phyloP scores from a whole-genome alignment of 352 stramenopile genomes.

The Pythium oligandrum region DNA sequence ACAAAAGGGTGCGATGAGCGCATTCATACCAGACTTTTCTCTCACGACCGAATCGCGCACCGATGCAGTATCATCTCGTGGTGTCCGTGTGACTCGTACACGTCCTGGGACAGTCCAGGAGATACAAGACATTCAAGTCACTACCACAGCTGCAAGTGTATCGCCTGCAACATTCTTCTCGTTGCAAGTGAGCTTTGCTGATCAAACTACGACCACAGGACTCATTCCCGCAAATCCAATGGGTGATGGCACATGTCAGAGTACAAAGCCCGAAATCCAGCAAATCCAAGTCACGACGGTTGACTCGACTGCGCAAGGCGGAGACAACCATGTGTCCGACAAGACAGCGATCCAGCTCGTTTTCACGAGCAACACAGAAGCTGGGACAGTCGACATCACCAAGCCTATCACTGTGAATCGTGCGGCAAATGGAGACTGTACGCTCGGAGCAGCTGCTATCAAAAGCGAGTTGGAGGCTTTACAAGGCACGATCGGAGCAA shows the following conservation, averaged over 20 bases:
- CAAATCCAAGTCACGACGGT: constrained; percentile 85
- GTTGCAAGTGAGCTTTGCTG: constrained; percentile 39
- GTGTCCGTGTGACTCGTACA: constrained; percentile 36
- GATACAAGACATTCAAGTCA: constrained; percentile 59
- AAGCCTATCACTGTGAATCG: constrained; percentile 81
- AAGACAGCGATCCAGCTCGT: constrained; percentile 83
- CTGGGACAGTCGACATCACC: constrained; percentile 50
- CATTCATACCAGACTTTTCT: constrained; percentile 27
- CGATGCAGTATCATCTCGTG: constrained; percentile 38
- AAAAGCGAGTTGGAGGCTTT: constrained; percentile 43
- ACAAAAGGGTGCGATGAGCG: constrained; percentile 34
- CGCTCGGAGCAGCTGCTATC: constrained; percentile 52
- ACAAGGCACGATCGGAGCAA: constrained; percentile 27
- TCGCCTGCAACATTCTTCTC: constrained; percentile 32
- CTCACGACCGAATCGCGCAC: constrained; percentile 49
- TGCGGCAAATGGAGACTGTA: constrained; percentile 62
- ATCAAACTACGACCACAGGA: constrained; percentile 53
- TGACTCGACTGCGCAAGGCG: constrained; percentile 87
- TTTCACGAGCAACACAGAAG: constrained; percentile 73
- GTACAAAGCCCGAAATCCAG: constrained; percentile 81
- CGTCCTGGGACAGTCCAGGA: constrained; percentile 51
- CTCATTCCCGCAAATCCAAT: constrained; percentile 81
- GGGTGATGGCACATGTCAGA: constrained; percentile 55
- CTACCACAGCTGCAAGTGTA: constrained; percentile 36
- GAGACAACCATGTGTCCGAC: constrained; percentile 86